Percentiles rank a stretch among this genome's conserved stretches.
These are phyloP conservation scores for Myxozyma sirexii DNA, from an alignment of 805 yeast species.

Conservation along the genomic window DNA sequence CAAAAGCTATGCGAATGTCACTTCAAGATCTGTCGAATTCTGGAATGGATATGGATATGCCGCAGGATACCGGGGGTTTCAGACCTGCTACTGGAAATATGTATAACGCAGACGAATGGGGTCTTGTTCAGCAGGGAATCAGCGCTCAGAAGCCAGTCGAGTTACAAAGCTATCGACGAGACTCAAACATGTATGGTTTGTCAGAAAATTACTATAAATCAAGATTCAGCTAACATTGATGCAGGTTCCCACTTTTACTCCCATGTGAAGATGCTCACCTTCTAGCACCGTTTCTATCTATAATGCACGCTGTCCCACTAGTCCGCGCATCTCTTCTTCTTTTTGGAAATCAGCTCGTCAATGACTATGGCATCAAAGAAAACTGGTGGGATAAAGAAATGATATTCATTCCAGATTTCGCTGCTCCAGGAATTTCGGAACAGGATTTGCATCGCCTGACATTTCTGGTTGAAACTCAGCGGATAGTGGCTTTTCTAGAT, in stretches of 20 bases:
- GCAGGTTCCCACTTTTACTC: slow-evolving; percentile 18
- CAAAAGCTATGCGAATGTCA: slow-evolving; percentile 31
- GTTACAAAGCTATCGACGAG: slow-evolving; percentile 5
- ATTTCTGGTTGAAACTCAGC: slow-evolving; percentile 38
- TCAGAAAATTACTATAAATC: background rate
- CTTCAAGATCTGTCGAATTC: slow-evolving; percentile 22
- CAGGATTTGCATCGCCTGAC: slow-evolving; percentile 20
- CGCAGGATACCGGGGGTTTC: slow-evolving; percentile 36
- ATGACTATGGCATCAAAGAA: slow-evolving; percentile 38
- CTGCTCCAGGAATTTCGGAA: background rate
- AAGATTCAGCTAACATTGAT: background rate
- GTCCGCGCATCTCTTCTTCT: slow-evolving; percentile 39
- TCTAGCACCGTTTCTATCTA: slow-evolving; percentile 38
- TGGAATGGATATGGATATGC: slow-evolving; percentile 4
- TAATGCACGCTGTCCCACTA: slow-evolving; percentile 41
- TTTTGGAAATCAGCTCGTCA: slow-evolving; percentile 33
- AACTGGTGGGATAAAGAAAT: slow-evolving; percentile 38
- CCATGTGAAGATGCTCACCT: slow-evolving; percentile 12
- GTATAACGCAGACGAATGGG: slow-evolving; percentile 37
- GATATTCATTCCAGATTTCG: slow-evolving; percentile 29
- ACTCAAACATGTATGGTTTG: background rate
- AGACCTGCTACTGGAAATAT: slow-evolving; percentile 35
- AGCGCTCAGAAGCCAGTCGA: background rate
- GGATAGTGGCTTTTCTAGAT: slow-evolving; percentile 41
- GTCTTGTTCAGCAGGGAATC: slow-evolving; percentile 23